Base-by-base conservation (phyloP, 768 basidiomycete species). In the Trametes punicea region DNA sequence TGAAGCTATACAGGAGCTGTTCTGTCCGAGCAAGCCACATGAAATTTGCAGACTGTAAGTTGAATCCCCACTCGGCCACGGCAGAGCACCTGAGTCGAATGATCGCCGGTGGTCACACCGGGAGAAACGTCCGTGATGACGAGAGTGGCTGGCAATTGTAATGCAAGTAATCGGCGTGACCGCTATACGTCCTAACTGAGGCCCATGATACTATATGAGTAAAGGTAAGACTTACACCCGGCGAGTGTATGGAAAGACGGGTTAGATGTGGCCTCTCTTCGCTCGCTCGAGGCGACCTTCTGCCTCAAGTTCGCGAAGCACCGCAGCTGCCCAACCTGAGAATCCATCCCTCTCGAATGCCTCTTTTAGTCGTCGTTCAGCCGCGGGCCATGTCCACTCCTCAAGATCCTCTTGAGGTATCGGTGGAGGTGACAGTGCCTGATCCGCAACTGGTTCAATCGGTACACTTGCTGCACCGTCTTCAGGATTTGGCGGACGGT, bases 281-380 rank as follows among this genome's bases (percentile, higher is more conserved):
- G 66, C 64, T 45, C 81, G 69, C 63, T 87, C 85, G 11, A 76
- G 56, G 38, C 77, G 69, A 0, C 71, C 74, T 63, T 89, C 87
- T 0, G 74, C 75, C 63, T 88, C 85, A 45, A 84, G 56, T 65
- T 88, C 87, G 25, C 71, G 71, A 50, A 74, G 60, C 1, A 75
- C 82, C n/a, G 72, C 74, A 51, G 81, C 73, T 9, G 75, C 72
- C 83, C 85, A 87, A 1, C 75, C 71, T 0, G 73, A 62, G 27
- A 87, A 70, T 0, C 88, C 86, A 5, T 80, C 84, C 20, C 77
- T 68, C 9, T 85, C 80, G 58, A 80, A 90, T 0, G 84, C 84
- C 6, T 66, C 74, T 40, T 71, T 64, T 10, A 90, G 68, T 9
- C 85, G 75, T 45, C 75, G 69, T 57, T 87, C 75, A 0, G 84